Percentiles rank a stretch among this genome's conserved stretches.
phyloP scores from a whole-genome alignment of 2,329 filamentous ascomycete species.

The Incumbomyces delicatus region DNA sequence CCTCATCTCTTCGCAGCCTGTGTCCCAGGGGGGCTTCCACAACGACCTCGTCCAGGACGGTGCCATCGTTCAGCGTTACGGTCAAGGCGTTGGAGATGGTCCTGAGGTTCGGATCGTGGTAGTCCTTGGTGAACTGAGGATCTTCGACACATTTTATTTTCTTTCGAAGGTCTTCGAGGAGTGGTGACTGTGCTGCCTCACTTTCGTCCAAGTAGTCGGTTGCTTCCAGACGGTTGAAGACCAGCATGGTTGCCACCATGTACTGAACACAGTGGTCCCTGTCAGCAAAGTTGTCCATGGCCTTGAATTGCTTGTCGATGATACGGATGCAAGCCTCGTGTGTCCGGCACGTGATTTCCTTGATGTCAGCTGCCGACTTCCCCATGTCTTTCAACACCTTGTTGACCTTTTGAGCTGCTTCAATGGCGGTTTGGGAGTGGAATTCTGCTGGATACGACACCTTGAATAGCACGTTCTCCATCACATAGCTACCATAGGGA shows the following conservation, averaged over 20 bases:
- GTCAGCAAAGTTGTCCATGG: constrained; percentile 99
- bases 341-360: constrained; percentile 83
- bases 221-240: constrained; percentile 85
- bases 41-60: constrained; percentile 76
- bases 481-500: constrained; percentile 94
- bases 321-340: constrained; percentile 98
- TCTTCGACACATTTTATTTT: constrained; percentile 96
- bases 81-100: constrained; percentile 97
- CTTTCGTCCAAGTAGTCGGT: constrained; percentile 87
- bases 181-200: constrained; percentile 79
- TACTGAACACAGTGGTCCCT: constrained; percentile 99
- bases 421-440: constrained; percentile 83
- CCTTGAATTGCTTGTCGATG: constrained; percentile 99
- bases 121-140: constrained; percentile 85
- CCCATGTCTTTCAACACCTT: constrained; percentile 70
- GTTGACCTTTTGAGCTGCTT: constrained; percentile 83
- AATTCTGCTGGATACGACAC: constrained; percentile 84
- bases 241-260: constrained; percentile 94
- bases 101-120: constrained; percentile 85
- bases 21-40: constrained; percentile 94
- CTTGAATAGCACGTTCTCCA: constrained; percentile 99
- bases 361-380: constrained; percentile 90
- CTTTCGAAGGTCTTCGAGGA: constrained; percentile 84
- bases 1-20: constrained; percentile 82
- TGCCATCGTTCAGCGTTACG: constrained; percentile 89